phyloP scores from a whole-genome alignment of 2,329 filamentous ascomycete genomes.

The Xenoacremonium recifei region DNA sequence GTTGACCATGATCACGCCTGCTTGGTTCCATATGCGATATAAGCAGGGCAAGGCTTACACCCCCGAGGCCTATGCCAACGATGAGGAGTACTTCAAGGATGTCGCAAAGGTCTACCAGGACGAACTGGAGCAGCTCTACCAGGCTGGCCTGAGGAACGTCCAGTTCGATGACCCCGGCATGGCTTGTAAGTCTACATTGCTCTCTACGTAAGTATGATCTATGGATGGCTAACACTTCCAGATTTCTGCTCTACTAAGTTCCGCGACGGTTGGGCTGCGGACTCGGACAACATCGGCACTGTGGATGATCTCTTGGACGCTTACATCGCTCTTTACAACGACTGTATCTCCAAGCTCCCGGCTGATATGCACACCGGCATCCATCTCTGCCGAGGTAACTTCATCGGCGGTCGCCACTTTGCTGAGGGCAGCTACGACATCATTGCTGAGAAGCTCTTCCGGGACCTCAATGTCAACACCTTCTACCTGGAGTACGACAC shows the following conservation, averaged over 20 bases:
- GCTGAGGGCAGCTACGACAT: slow-evolving; percentile 66
- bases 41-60: slow-evolving; percentile 27
- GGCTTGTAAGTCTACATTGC: slow-evolving; percentile 62
- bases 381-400: slow-evolving; percentile 71
- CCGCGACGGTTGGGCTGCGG: slow-evolving; percentile 66
- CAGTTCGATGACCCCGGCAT: slow-evolving; percentile 68
- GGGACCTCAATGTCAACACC: slow-evolving; percentile 60
- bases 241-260: slow-evolving; percentile 75
- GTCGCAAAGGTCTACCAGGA: slow-evolving; percentile 64
- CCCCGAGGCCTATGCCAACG: slow-evolving; percentile 24
- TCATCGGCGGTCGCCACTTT: slow-evolving; percentile 64
- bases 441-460: slow-evolving; percentile 66
- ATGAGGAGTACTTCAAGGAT: slow-evolving; percentile 59
- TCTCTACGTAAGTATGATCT: no score
- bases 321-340: slow-evolving; percentile 77
- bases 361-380: slow-evolving; percentile 74
- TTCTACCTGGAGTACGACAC: slow-evolving; percentile 72
- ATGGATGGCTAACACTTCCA: slow-evolving; percentile 33
- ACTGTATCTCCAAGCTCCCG: slow-evolving; percentile 61
- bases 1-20: slow-evolving; percentile 53
- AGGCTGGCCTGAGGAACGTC: slow-evolving; percentile 63
- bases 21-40: slow-evolving; percentile 35
- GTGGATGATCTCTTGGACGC: slow-evolving; percentile 70
- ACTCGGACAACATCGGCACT: slow-evolving; percentile 64
- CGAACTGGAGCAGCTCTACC: slow-evolving; percentile 61